Base-by-base conservation (phyloP, 495 filamentous ascomycete genomes). In the Lasiosphaeriaceae sp. region DNA sequence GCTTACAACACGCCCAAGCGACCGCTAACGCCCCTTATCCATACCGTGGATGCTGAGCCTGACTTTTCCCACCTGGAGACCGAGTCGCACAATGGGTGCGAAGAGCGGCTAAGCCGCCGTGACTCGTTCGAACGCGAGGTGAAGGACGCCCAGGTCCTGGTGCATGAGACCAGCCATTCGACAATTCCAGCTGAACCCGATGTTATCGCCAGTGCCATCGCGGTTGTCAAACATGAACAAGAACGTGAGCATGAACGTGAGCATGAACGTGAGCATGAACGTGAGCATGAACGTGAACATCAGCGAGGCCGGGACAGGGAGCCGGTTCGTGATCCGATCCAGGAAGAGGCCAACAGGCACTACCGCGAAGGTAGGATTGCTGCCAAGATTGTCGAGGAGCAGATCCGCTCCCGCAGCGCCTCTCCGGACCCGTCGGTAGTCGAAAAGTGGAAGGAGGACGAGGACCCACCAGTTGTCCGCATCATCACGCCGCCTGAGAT, bases 311-410 rank as follows among this genome's bases (percentile, higher is more conserved):
- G 66, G 11, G 66, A 73, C 24, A 49, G 53, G 7, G 66, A 69
- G 46, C 68, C 61, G 20, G 62, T 67, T 11, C 67, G 60, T 47
- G 76, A 82, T 55, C 59, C 57, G 14, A 68, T 82, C 16, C 76
- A 75, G 60, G 76, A 75, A 55, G 77, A 78, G 50, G 80, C 80
- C 45, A 67, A 82, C 61, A 65, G 74, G 31, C 69, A 69, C 22
- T 83, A 82, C 49, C 78, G 80, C 49, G 77, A 80, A 59, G 69
- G 71, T 6, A 74, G 67, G 47, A 67, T 80, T 53, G 74, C 74
- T 9, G 71, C 75, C 12, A 75, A 69, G 59, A 70, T 76, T 29
- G 71, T 59, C 16, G 71, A 75, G 54, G 71, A 80, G 55, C 71
- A 78, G 59, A 77, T 74, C 41, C 77, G 77, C n/a, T 76, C 74